Evolutionary conservation across 2,329 filamentous ascomycete genomes (phyloP), one percentile per base, ranked within the genome.

Genomic region (Neocucurbitaria cava): DNA sequence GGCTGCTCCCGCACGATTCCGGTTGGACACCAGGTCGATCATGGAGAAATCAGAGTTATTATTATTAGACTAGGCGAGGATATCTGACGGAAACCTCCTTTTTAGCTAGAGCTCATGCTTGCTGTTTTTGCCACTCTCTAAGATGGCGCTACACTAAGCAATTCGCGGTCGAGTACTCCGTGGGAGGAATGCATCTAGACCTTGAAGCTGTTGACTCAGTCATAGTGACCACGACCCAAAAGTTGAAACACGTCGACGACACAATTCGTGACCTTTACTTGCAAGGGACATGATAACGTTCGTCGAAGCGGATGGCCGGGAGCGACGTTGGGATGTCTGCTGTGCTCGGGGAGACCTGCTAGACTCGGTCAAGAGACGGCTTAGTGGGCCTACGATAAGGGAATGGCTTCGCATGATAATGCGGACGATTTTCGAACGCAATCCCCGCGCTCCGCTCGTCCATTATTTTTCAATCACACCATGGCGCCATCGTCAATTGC

Each of bases 381-480:
- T 35, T 35, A 49, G 23, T 33, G 38, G 40, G 11, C 24, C 49
- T 49, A 46, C 53, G 54, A 45, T 45, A 54, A 51, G 51, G 43
- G 45, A 39, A 48, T 26, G 10, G 26, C 40, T 17, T 43, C 47
- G 35, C 38, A 42, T 42, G 35, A 15, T 23, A 9, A 7, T 5
- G 18, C 24, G 46, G 46, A 40, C 10, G 49, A 49, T 17, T 42
- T 21, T 39, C 40, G 18, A 20, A n/a, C 31, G 47, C 39, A 44
- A 49, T 41, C 44, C 51, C 54, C 57, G 52, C 51, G 54, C 35
- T 45, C 54, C 57, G 44, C 46, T 54, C 57, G 47, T 53, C 28
- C 57, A 48, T 54, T 15, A 47, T 54, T 45, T 42, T 47, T 56
- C 20, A 21, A 59, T 65, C 61, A 66, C 64, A 55, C 59, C 65